phyloP scores from a whole-genome alignment of 208 protist genomes.

The Trypanosoma rangeli region DNA sequence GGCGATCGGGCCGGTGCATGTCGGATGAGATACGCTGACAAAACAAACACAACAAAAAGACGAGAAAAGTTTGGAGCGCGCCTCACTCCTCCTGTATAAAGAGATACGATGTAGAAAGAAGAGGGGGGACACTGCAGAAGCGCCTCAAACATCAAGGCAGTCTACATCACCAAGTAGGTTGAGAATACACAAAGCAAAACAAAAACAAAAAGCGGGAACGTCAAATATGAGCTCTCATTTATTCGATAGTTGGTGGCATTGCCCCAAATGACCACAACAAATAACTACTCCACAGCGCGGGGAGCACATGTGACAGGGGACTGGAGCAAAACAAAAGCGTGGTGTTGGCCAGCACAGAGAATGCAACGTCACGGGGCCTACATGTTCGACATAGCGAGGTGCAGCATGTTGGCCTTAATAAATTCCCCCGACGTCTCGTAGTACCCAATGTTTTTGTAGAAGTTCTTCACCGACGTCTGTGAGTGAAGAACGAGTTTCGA shows the following conservation, averaged over 20 bases:
- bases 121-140: not conserved
- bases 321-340: conserved; percentile 1
- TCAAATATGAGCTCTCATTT: not conserved
- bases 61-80: not conserved
- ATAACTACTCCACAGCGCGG: not conserved
- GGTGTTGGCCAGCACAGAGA: not conserved
- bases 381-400: conserved; percentile 7
- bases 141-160: not conserved
- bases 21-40: not conserved
- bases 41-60: not conserved
- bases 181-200: conserved; percentile 1
- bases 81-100: not conserved
- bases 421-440: conserved; percentile 28
- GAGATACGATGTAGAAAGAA: not conserved
- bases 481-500: conserved; percentile 37
- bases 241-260: not conserved
- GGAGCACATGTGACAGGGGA: not conserved
- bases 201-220: not conserved
- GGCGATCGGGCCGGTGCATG: conserved; percentile 9
- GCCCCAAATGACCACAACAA: not conserved
- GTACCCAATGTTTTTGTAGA: conserved; percentile 43
- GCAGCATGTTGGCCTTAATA: conserved; percentile 15
- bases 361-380: not conserved
- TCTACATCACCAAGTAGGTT: not conserved
- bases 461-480: conserved; percentile 25